These are phyloP conservation scores for Mycena chlorophos DNA, from an alignment of 768 basidiomycete genomes.

Conservation along the genomic window DNA sequence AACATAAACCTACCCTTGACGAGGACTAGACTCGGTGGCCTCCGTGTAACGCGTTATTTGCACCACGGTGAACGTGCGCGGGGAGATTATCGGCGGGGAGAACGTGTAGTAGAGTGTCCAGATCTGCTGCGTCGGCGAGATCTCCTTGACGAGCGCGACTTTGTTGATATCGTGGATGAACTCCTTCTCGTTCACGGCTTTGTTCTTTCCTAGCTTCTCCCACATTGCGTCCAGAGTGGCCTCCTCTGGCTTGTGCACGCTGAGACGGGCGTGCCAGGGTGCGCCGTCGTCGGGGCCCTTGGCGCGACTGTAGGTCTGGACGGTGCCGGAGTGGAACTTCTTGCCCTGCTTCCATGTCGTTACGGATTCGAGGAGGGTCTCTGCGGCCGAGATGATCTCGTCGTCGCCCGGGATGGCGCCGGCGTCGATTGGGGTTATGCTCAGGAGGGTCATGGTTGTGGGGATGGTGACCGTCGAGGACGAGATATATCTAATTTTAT, in stretches of 20 bases:
- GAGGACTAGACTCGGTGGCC: slow-evolving; percentile 45
- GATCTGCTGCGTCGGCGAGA: slow-evolving; percentile 64
- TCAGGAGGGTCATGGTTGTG: slow-evolving; percentile 41
- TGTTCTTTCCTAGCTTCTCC: slow-evolving; percentile 62
- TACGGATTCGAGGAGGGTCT: slow-evolving; percentile 56
- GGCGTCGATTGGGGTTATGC: slow-evolving; percentile 38
- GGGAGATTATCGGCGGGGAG: slow-evolving; percentile 59
- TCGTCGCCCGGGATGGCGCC: slow-evolving; percentile 63
- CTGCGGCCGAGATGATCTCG: slow-evolving; percentile 51
- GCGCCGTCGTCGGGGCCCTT: slow-evolving; percentile 59
- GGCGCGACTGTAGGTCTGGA: slow-evolving; percentile 55
- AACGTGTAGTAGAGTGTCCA: slow-evolving; percentile 78
- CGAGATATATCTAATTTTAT: background rate
- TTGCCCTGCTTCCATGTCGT: slow-evolving; percentile 69
- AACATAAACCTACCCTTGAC: slow-evolving; percentile 54
- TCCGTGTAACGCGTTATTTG: slow-evolving; percentile 60
- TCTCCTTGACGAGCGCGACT: slow-evolving; percentile 57
- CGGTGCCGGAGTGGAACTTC: slow-evolving; percentile 52
- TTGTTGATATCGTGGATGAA: slow-evolving; percentile 67
- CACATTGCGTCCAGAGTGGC: slow-evolving; percentile 75
- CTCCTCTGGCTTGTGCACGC: slow-evolving; percentile 64
- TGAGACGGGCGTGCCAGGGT: slow-evolving; percentile 68
- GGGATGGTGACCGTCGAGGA: slow-evolving; percentile 4
- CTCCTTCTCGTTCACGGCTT: slow-evolving; percentile 70
- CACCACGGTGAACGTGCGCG: slow-evolving; percentile 74